These are phyloP conservation scores for Miscanthus lutarioriparius DNA, from an alignment of 176 grass and related monocot species.

Conservation along the genomic window DNA sequence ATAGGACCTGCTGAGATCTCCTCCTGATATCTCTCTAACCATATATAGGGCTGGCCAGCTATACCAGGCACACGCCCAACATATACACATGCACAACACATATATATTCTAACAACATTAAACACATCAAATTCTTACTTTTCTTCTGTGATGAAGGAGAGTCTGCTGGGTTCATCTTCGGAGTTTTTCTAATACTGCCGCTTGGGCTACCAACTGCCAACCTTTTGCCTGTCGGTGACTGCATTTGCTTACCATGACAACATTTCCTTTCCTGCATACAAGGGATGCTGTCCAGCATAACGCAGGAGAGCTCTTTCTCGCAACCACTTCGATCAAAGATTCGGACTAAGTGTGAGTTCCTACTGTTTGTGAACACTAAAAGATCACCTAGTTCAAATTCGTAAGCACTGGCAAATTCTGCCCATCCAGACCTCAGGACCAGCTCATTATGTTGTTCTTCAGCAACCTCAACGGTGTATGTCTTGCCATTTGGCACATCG, in stretches of 20 bases:
- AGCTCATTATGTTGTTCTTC: not conserved
- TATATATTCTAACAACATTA: too few relatives aligned
- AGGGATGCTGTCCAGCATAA: not conserved
- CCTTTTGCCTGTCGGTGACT: not conserved
- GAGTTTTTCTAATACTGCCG: not conserved
- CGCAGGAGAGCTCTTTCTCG: conserved; percentile 37
- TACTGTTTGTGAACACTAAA: conserved; percentile 47
- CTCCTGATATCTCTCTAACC: too few relatives aligned
- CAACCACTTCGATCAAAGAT: conserved; percentile 42
- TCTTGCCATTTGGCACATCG: conserved; percentile 28
- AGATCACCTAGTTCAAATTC: conserved; percentile 25
- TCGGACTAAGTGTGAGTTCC: conserved; percentile 38
- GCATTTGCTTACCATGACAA: not conserved
- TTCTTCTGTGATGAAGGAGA: not conserved
- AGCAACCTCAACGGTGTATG: conserved; percentile 32
- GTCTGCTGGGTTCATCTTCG: not conserved
- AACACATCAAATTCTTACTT: conserved; percentile 8
- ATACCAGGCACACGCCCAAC: too few relatives aligned
- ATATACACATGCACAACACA: too few relatives aligned
- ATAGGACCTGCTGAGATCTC: too few relatives aligned
- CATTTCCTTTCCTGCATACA: not conserved
- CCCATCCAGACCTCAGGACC: conserved; percentile 42
- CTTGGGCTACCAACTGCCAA: not conserved
- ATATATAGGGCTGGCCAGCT: too few relatives aligned
- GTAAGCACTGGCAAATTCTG: conserved; percentile 32